These are phyloP conservation scores for Amyloporia xantha DNA, from an alignment of 768 basidiomycete species.

Conservation along the genomic window DNA sequence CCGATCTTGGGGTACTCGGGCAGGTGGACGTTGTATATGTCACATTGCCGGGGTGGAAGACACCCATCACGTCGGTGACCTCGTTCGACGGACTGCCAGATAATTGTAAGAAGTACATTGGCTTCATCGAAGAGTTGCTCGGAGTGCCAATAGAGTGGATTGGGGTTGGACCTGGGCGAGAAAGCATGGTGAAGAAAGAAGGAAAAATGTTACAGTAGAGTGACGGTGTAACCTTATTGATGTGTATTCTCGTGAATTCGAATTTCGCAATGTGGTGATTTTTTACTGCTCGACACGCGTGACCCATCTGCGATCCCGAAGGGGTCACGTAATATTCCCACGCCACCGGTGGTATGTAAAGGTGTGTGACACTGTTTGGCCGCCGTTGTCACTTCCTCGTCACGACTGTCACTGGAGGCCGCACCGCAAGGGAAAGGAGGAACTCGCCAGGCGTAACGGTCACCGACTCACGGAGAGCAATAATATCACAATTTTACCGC, in stretches of 20 bases:
- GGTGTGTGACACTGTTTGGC: conserved; percentile 20
- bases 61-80: conserved; percentile 56
- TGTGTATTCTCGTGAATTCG: conserved; percentile 1
- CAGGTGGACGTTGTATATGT: conserved; percentile 81
- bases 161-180: conserved; percentile 83
- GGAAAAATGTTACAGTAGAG: conserved; percentile 8
- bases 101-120: conserved; percentile 80
- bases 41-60: conserved; percentile 89
- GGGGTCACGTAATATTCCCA: conserved; percentile 14
- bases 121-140: conserved; percentile 75
- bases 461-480: conserved; percentile 6
- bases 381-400: conserved; percentile 24
- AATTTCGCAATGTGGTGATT: neutral
- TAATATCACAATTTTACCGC: conserved; percentile 17
- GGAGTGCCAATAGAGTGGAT: conserved; percentile 83
- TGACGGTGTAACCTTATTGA: neutral
- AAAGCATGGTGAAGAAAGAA: conserved; percentile 55
- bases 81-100: conserved; percentile 73
- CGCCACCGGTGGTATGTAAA: conserved; percentile 23
- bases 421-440: conserved; percentile 9
- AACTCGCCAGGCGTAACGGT: conserved; percentile 13
- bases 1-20: conserved; percentile 78
- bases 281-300: neutral
- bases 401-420: conserved; percentile 30
- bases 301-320: neutral